Conservation (phyloP, 371 early-diverging fungal genomes). For the Mortierella sp. region DNA sequence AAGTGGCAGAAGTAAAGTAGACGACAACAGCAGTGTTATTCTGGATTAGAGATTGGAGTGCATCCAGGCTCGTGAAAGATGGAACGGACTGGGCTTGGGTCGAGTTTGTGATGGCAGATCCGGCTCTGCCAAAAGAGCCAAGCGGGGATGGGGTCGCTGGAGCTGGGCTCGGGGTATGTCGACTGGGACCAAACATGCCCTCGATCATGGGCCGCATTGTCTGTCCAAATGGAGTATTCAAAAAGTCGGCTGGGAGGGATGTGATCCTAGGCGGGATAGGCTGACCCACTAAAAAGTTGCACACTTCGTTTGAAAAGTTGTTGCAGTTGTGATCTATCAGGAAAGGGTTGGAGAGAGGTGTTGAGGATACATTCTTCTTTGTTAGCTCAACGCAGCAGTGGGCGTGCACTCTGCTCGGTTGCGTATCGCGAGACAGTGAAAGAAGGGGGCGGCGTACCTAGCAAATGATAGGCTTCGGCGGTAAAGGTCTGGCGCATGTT, state of each 20-base stretch:
- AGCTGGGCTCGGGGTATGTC: slow-evolving; percentile 27
- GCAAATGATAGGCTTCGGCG: slow-evolving; percentile 87
- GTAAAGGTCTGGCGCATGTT: slow-evolving; percentile 72
- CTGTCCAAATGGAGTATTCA: slow-evolving; percentile 79
- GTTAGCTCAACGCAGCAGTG: not conserved
- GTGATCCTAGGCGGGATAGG: slow-evolving; percentile 82
- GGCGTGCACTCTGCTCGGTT: not conserved
- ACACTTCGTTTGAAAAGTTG: slow-evolving; percentile 78
- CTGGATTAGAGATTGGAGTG: slow-evolving; percentile 52
- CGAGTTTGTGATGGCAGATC: slow-evolving; percentile 17
- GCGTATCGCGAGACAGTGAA: too few species aligned
- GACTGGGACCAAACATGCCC: slow-evolving; percentile 78
- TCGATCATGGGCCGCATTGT: slow-evolving; percentile 83
- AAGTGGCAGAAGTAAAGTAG: slow-evolving; percentile 79
- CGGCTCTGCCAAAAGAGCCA: not conserved
- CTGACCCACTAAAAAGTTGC: slow-evolving; percentile 83
- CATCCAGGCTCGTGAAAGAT: slow-evolving; percentile 51
- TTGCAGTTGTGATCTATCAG: slow-evolving; percentile 82
- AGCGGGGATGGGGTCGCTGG: slow-evolving; percentile 1
- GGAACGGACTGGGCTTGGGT: slow-evolving; percentile 10
- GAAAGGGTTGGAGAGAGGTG: not conserved
- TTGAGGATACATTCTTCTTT: not conserved
- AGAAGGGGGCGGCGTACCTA: slow-evolving; percentile 70
- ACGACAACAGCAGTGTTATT: slow-evolving; percentile 69
- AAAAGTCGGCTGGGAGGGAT: slow-evolving; percentile 32